Evolutionary conservation across 345 rosid genomes (phyloP).

Genomic region (Populus simonii): DNA sequence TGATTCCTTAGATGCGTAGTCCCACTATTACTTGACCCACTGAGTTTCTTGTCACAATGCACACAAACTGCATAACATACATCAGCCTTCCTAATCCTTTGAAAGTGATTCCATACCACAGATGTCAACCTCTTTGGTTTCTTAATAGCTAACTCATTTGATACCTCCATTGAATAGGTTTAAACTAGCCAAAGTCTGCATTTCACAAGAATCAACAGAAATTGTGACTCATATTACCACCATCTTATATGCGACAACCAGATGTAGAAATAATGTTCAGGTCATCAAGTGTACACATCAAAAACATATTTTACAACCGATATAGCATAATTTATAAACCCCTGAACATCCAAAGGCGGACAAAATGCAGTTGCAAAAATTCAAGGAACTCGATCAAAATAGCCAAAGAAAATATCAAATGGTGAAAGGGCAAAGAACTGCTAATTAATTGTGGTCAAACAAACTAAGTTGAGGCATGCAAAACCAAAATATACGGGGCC

Average conservation of each 20-base stretch:
- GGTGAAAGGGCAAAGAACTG: background rate
- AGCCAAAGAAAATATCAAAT: background rate
- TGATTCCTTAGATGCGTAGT: constrained; percentile 94
- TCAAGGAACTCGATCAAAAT: background rate
- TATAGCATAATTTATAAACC: background rate
- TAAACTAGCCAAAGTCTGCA: constrained; percentile 30
- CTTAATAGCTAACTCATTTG: constrained; percentile 55
- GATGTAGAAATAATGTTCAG: background rate
- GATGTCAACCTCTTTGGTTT: constrained; percentile 88
- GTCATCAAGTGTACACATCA: constrained; percentile 1
- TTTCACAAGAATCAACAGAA: constrained; percentile 10
- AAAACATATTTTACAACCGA: background rate
- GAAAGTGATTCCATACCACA: constrained; percentile 93
- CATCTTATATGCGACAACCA: background rate
- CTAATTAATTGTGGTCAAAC: background rate
- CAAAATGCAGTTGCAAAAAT: too few relatives aligned
- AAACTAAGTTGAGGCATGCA: background rate
- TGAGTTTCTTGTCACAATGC: constrained; percentile 85
- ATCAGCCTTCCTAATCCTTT: constrained; percentile 83
- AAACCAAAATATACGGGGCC: background rate
- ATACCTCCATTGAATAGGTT: constrained; percentile 64
- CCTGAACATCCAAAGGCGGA: background rate
- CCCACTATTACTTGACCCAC: constrained; percentile 96
- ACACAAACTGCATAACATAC: constrained; percentile 83
- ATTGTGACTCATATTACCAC: background rate